These are phyloP conservation scores for Cornus controversa DNA, from an alignment of 148 eudicot species.

Conservation along the genomic window DNA sequence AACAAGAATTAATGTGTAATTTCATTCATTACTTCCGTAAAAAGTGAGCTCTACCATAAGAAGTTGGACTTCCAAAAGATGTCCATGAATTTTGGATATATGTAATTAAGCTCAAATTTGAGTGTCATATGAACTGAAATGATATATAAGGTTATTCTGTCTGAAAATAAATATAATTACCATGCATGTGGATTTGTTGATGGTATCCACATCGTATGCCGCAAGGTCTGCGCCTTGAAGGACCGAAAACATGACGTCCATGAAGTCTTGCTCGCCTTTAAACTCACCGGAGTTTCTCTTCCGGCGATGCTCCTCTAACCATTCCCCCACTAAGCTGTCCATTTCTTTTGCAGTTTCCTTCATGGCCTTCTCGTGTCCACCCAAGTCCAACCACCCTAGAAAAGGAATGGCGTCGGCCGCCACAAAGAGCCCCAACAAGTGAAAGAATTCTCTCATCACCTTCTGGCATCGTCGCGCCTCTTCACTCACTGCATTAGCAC, in stretches of 20 bases:
- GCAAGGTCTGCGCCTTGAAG: background rate
- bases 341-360: constrained; percentile 8
- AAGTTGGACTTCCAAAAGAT: too few relatives aligned
- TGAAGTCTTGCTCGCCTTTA: constrained; percentile 5
- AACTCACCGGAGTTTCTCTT: background rate
- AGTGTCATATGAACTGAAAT: background rate
- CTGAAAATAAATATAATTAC: background rate
- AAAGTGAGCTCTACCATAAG: too few relatives aligned
- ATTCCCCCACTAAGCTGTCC: background rate
- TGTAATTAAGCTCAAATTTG: too few relatives aligned
- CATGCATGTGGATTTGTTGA: background rate
- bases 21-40: too few relatives aligned
- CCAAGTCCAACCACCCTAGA: constrained; percentile 21
- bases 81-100: too few relatives aligned
- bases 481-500: background rate
- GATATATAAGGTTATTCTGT: too few relatives aligned
- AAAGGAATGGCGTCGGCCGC: background rate
- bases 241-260: background rate
- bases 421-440: background rate
- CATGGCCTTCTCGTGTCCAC: constrained; percentile 20
- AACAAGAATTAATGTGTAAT: too few relatives aligned
- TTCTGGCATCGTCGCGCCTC: background rate
- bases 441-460: background rate
- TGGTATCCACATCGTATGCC: background rate
- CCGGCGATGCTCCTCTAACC: constrained; percentile 4